phyloP scores from a whole-genome alignment of 2,329 filamentous ascomycete genomes.

The Beauveria sp. region DNA sequence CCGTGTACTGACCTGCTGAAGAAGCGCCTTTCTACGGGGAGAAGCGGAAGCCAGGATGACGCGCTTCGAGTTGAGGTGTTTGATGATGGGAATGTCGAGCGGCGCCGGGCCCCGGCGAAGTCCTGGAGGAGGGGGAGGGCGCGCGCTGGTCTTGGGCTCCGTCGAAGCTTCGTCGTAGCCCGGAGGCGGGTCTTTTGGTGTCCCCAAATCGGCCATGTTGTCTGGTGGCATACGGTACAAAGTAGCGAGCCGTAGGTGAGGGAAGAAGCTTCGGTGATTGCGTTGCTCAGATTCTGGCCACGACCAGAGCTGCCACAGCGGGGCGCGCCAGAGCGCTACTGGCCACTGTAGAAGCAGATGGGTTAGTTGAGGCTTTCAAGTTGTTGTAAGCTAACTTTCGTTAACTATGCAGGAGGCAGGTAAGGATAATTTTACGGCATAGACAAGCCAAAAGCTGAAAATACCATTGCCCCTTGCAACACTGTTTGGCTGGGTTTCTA shows the following conservation, averaged over 20 bases:
- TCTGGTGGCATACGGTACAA: conserved; percentile 21
- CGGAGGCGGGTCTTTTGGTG: conserved; percentile 28
- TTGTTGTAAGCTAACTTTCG: background rate
- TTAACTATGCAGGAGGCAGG: background rate
- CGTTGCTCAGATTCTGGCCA: background rate
- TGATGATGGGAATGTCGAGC: conserved; percentile 72
- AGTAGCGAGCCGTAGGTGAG: background rate
- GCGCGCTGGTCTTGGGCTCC: conserved; percentile 26
- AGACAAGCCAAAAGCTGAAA: background rate
- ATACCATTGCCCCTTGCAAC: too few relatives aligned
- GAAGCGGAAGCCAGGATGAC: conserved; percentile 88
- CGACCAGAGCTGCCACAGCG: background rate
- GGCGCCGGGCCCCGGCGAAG: conserved; percentile 49
- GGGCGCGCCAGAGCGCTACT: background rate
- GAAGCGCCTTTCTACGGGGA: conserved; percentile 72
- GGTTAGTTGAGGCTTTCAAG: background rate
- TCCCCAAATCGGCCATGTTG: conserved; percentile 23
- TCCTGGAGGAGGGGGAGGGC: conserved; percentile 21
- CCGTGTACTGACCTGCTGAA: conserved; percentile 52
- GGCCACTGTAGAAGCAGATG: background rate
- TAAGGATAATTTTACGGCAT: background rate
- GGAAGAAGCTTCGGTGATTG: background rate
- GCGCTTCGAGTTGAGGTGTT: conserved; percentile 66
- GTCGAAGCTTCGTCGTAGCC: conserved; percentile 35
- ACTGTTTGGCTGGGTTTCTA: too few relatives aligned